These are phyloP conservation scores for Juncus inflexus DNA, from an alignment of 176 grass and related monocot genomes.

Conservation along the genomic window DNA sequence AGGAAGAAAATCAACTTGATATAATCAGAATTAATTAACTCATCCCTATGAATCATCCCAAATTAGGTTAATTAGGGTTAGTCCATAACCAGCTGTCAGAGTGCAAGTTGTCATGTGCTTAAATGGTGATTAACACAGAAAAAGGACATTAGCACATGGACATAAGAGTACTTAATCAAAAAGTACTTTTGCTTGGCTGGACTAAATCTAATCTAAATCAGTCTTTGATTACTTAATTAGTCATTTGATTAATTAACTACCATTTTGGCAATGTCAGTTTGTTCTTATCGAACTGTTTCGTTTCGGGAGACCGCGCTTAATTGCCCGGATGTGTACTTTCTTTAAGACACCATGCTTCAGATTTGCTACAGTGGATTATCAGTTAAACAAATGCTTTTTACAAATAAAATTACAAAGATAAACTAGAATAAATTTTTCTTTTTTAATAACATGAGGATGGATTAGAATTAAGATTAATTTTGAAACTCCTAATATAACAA, in stretches of 20 bases:
- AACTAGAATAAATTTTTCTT: neutral
- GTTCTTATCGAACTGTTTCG: constrained; percentile 2
- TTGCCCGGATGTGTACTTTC: neutral
- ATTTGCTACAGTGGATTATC: neutral
- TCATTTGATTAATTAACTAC: constrained; percentile 8
- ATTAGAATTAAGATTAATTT: neutral
- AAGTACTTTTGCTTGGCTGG: neutral
- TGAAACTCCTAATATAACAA: too few species aligned
- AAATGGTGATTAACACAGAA: constrained; percentile 6
- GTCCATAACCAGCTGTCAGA: neutral
- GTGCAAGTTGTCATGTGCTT: constrained; percentile 25
- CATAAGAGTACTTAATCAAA: neutral
- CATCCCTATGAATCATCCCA: neutral
- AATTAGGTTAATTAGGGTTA: constrained; percentile 13
- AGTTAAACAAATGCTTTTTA: neutral
- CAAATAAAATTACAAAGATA: neutral
- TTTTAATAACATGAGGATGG: neutral
- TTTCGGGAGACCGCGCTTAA: neutral
- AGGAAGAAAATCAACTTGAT: neutral
- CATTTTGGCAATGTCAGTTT: neutral
- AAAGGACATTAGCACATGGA: constrained; percentile 9
- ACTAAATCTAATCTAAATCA: too few species aligned
- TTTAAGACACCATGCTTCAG: constrained; percentile 1
- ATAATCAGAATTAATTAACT: neutral
- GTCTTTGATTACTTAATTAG: too few species aligned